A percentile compares a stretch with the other conserved stretches of the same genome.
Conservation (phyloP, 495 filamentous ascomycete genomes). For the Penicillium cinerascens region DNA sequence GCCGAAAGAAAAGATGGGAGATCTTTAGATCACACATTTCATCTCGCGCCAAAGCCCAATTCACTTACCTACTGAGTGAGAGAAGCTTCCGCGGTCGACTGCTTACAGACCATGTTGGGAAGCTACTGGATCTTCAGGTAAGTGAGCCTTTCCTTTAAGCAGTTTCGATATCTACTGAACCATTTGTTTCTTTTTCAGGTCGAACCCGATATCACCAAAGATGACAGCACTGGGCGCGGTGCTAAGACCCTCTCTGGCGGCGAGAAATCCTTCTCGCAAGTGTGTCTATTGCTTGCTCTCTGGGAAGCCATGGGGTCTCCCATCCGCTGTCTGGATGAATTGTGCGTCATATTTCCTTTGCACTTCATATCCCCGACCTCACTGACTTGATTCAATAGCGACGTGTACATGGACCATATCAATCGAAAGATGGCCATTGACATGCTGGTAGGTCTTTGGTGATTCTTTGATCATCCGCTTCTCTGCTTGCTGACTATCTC, state of each 20-base stretch:
- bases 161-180: constrained; percentile 1
- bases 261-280: constrained; percentile 96
- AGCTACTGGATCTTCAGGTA: constrained; percentile 74
- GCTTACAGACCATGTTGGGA: constrained; percentile 67
- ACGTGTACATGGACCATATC: constrained; percentile 98
- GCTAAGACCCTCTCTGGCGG: constrained; percentile 92
- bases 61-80: constrained; percentile 83
- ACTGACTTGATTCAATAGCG: constrained; percentile 45
- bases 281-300: constrained; percentile 84
- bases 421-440: constrained; percentile 91
- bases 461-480: not conserved
- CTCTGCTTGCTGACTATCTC: constrained; percentile 7
- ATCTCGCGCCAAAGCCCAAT: constrained; percentile 75
- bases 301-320: constrained; percentile 99
- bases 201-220: constrained; percentile 73
- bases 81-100: constrained; percentile 82
- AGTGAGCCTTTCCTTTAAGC: not conserved
- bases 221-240: constrained; percentile 62
- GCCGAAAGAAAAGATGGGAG: constrained; percentile 72
- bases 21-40: constrained; percentile 81
- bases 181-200: constrained; percentile 39
- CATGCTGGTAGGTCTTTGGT: constrained; percentile 70
- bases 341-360: constrained; percentile 47
- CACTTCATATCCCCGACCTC: not conserved
- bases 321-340: constrained; percentile 93